Evolutionary conservation across 75 land plant species (phyloP).

Genomic region (Larix kaempferi): DNA sequence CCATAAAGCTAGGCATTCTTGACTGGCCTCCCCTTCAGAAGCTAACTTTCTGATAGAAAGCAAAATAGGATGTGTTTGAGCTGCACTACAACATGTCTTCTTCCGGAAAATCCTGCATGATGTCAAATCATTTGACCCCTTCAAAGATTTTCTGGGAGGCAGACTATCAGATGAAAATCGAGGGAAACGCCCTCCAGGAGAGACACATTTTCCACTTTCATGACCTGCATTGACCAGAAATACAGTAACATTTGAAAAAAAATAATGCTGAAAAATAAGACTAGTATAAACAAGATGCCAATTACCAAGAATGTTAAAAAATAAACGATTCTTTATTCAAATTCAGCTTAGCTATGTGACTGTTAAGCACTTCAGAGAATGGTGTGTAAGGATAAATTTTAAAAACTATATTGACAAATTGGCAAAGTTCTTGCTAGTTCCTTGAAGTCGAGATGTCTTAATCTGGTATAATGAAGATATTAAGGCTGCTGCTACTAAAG

Average conservation of each 20-base stretch:
- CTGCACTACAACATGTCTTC: conserved; percentile 73
- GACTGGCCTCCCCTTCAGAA: conserved; percentile 71
- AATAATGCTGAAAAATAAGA: not conserved
- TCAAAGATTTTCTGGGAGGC: conserved; percentile 55
- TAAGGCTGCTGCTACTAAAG: too few relatives aligned
- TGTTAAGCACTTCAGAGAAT: too few relatives aligned
- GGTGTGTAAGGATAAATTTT: too few relatives aligned
- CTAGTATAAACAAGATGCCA: not conserved
- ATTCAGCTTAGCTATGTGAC: too few relatives aligned
- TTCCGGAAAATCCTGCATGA: conserved; percentile 72
- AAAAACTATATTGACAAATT: too few relatives aligned
- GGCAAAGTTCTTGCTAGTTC: too few relatives aligned
- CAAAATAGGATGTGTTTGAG: conserved; percentile 82
- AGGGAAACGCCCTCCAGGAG: conserved; percentile 83
- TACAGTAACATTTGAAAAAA: not conserved
- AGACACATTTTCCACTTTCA: conserved; percentile 41
- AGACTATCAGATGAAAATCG: conserved; percentile 67
- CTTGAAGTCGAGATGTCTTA: too few relatives aligned
- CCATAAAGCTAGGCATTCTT: conserved; percentile 83
- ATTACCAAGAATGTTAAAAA: not conserved
- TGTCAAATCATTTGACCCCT: conserved; percentile 65
- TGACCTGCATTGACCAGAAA: conserved; percentile 36
- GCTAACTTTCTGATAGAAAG: conserved; percentile 57
- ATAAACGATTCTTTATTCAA: not conserved
- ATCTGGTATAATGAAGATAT: too few relatives aligned